These are phyloP conservation scores for Ilex paraguariensis DNA, from an alignment of 305 asterid genomes.

Conservation along the genomic window DNA sequence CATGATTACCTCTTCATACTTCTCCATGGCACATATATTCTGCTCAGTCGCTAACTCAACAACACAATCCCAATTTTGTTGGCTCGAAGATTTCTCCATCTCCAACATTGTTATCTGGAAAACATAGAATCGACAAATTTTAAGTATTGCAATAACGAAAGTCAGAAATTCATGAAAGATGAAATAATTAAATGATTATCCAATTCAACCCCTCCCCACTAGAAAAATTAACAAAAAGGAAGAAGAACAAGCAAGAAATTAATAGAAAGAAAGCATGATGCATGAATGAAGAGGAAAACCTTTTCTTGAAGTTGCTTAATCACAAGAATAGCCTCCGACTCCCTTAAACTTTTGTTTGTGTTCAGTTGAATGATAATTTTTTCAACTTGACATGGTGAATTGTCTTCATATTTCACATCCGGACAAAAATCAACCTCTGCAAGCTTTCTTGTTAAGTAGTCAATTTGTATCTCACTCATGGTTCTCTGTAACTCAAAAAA, in stretches of 20 bases:
- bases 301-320: conserved; percentile 86
- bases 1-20: conserved; percentile 60
- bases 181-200: too few species aligned
- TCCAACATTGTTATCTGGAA: conserved; percentile 62
- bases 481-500: conserved; percentile 43
- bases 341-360: conserved; percentile 38
- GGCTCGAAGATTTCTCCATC: conserved; percentile 83
- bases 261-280: conserved; percentile 9
- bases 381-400: conserved; percentile 20
- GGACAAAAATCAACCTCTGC: conserved; percentile 39
- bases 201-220: too few species aligned
- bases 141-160: too few species aligned
- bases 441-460: conserved; percentile 61
- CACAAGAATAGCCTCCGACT: conserved; percentile 60
- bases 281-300: conserved; percentile 38
- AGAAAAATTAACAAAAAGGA: conserved; percentile 1
- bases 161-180: too few species aligned
- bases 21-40: conserved; percentile 54
- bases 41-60: conserved; percentile 62
- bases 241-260: conserved; percentile 7
- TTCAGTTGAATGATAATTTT: conserved; percentile 24
- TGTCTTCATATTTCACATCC: conserved; percentile 33
- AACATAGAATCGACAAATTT: conserved; percentile 7
- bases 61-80: conserved; percentile 51
- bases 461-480: conserved; percentile 54